Evolutionary conservation across 352 stramenopile species (phyloP), one percentile per base, ranked within the genome.

Genomic region (Globisporangium yorkense): DNA sequence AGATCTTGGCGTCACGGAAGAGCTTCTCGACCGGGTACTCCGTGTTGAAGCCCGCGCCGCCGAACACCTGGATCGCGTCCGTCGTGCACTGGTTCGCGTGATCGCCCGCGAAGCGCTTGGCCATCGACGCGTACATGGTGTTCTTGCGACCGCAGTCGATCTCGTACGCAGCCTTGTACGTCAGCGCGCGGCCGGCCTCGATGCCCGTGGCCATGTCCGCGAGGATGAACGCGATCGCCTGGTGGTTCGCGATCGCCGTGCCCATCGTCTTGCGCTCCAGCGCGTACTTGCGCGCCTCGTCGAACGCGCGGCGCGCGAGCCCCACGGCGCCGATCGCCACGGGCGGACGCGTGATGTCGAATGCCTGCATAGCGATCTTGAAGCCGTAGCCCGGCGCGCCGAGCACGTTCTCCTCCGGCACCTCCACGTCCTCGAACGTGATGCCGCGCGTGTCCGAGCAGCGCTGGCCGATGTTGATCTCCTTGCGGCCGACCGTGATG

Each of bases 11-110:
- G 50, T 97, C 89, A 51, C 89, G 82, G 68, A 94, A 94, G 60
- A 96, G 83, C 72, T 96, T 96, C 68, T 97, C 88, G n/a, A 97
- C 88, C 12, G 84, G 86, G 74, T 96, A 97, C 61, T 97, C 88
- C 0, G 85, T 96, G 74, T 96, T 96, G 66, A 96, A 96, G 10
- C 88, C 89, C 33, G 84, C 84, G 46, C 89, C 89, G 52, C 89
- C 88, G 65, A 96, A 97, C 51, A 97, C 88, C 70, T 96, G 89
- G 54, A 97, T 88, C 45, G 88, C 86, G 61, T 97, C 86, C 37
- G 82, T 84, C n/a, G 83, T 68, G 53, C 83, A 80, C 69, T 96
- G 71, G 73, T 96, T 94, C 43, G 80, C 85, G 67, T 92, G 78
- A 66, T 97, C 89, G 21, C 70, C 80, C 10, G 88, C 87, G 61